These are phyloP conservation scores for Aspergillus pseudoterreus DNA, from an alignment of 2,329 filamentous ascomycete genomes.

Conservation along the genomic window DNA sequence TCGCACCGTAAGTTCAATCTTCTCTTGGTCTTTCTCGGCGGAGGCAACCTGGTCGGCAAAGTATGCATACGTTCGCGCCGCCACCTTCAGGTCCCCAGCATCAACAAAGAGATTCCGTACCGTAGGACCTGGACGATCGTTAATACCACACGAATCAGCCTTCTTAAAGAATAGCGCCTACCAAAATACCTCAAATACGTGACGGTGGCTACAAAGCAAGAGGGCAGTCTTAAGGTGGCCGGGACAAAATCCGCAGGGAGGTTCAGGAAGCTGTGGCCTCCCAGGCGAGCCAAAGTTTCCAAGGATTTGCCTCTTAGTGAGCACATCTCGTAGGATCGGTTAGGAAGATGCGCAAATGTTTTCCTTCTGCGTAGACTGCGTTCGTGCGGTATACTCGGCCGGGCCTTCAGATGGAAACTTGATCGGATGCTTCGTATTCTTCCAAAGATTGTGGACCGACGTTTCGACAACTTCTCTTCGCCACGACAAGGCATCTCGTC, in stretches of 20 bases:
- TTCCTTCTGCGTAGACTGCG: slow-evolving; percentile 36
- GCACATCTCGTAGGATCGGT: slow-evolving; percentile 25
- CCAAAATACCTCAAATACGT: slow-evolving; percentile 35
- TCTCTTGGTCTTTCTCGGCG: slow-evolving; percentile 30
- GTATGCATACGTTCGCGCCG: slow-evolving; percentile 36
- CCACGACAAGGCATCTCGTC: not conserved
- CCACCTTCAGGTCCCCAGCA: slow-evolving; percentile 31
- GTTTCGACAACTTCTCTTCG: slow-evolving; percentile 9
- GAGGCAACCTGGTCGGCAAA: slow-evolving; percentile 38
- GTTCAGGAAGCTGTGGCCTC: slow-evolving; percentile 38
- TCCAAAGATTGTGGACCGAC: slow-evolving; percentile 21
- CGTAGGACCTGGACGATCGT: slow-evolving; percentile 21
- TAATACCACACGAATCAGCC: not conserved
- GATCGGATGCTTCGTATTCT: slow-evolving; percentile 36
- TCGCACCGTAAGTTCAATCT: slow-evolving; percentile 33
- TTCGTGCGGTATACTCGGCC: slow-evolving; percentile 10
- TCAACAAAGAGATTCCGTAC: slow-evolving; percentile 33
- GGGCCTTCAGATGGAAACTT: slow-evolving; percentile 22
- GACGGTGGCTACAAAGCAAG: slow-evolving; percentile 42
- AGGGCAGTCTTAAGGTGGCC: slow-evolving; percentile 37
- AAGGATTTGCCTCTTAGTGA: slow-evolving; percentile 35
- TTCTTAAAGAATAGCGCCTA: slow-evolving; percentile 14
- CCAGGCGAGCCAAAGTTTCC: slow-evolving; percentile 41
- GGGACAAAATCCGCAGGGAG: slow-evolving; percentile 37
- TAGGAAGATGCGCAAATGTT: slow-evolving; percentile 33